Evolutionary conservation across 164 flowering plant genomes (phyloP).

Genomic region (Annona squamosa): DNA sequence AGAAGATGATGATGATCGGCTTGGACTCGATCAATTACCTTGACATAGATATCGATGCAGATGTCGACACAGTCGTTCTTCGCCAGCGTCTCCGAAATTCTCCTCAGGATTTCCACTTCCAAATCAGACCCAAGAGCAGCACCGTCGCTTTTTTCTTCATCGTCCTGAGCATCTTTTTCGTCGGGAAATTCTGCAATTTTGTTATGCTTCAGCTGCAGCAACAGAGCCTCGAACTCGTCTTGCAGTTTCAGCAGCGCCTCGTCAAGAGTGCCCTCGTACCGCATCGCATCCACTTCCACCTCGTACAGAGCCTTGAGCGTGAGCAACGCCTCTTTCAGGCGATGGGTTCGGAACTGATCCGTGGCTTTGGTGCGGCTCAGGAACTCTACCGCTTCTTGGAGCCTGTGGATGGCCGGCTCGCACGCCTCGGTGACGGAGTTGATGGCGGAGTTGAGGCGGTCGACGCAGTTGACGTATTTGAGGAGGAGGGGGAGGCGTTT

Average conservation of each 20-base stretch:
- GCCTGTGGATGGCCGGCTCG: slow-evolving; percentile 58
- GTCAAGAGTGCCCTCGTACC: slow-evolving; percentile 63
- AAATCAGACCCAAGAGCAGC: slow-evolving; percentile 37
- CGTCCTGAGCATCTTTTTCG: slow-evolving; percentile 6
- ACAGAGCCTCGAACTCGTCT: slow-evolving; percentile 49
- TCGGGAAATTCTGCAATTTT: slow-evolving; percentile 10
- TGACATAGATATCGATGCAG: slow-evolving; percentile 62
- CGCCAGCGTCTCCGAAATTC: slow-evolving; percentile 50
- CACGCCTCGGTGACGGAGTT: slow-evolving; percentile 34
- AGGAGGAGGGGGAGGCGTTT: slow-evolving; percentile 32
- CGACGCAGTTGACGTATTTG: slow-evolving; percentile 45
- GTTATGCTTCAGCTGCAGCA: slow-evolving; percentile 41
- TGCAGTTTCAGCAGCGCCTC: slow-evolving; percentile 55
- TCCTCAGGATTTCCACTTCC: slow-evolving; percentile 41
- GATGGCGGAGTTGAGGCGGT: slow-evolving; percentile 33
- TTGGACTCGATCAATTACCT: slow-evolving; percentile 26
- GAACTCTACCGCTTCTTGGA: slow-evolving; percentile 75
- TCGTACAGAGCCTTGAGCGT: slow-evolving; percentile 55
- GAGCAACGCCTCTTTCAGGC: slow-evolving; percentile 45
- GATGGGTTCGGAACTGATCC: slow-evolving; percentile 37
- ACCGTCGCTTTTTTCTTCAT: slow-evolving; percentile 1
- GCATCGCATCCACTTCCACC: slow-evolving; percentile 57
- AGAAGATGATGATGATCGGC: too few species aligned
- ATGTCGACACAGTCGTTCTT: slow-evolving; percentile 66
- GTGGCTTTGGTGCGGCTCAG: slow-evolving; percentile 70